Evolutionary conservation across 495 filamentous ascomycete genomes (phyloP).

Genomic region (Rusavskia elegans): DNA sequence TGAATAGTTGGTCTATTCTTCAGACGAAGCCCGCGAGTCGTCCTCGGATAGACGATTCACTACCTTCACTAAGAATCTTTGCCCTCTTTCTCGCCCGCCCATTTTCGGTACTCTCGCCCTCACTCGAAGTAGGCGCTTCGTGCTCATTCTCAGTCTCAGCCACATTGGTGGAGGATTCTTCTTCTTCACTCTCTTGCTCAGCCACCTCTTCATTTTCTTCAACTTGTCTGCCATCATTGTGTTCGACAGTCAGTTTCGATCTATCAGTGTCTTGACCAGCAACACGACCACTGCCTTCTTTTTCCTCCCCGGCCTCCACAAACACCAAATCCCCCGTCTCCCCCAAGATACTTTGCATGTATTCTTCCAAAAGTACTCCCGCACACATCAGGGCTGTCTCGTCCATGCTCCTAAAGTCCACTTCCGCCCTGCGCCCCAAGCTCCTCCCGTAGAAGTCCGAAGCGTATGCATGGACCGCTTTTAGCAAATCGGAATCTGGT

Average conservation of each 20-base stretch:
- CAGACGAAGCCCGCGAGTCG: background rate
- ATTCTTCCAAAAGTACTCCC: constrained; percentile 71
- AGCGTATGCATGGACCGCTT: constrained; percentile 56
- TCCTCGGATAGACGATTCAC: constrained; percentile 1
- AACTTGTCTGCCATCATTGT: background rate
- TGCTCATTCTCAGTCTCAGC: background rate
- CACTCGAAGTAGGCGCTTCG: background rate
- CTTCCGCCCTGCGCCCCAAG: constrained; percentile 17
- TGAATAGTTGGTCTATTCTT: too few species aligned
- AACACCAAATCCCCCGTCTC: constrained; percentile 60
- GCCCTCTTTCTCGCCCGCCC: background rate
- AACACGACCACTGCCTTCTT: constrained; percentile 1
- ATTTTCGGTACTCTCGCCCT: background rate
- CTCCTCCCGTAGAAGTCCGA: constrained; percentile 50
- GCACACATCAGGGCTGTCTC: constrained; percentile 71
- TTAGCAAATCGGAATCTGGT: constrained; percentile 60
- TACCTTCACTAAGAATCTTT: background rate
- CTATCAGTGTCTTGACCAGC: too few species aligned
- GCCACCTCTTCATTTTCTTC: background rate
- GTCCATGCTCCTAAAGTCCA: constrained; percentile 52
- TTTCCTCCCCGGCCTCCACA: constrained; percentile 39
- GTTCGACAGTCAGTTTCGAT: too few species aligned
- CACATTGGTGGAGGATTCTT: background rate
- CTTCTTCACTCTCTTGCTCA: background rate
- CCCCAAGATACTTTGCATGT: constrained; percentile 44